Base-by-base conservation (phyloP, 495 filamentous ascomycete species). In the Aspergillus indologenus region DNA sequence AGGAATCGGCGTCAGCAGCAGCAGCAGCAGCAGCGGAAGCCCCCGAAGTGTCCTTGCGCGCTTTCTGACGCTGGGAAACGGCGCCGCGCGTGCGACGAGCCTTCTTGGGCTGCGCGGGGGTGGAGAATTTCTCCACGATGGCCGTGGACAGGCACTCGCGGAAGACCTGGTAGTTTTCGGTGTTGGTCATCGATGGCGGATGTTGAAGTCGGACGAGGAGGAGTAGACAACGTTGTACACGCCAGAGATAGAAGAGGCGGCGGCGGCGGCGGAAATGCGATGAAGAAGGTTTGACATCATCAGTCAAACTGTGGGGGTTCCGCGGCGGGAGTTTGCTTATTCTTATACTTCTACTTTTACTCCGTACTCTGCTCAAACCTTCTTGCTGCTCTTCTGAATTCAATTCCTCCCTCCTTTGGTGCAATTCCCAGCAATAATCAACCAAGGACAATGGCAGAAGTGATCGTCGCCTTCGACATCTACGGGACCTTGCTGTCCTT, bases 401-500 rank as follows among this genome's bases (percentile, higher is more conserved):
- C 26, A 3, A 29, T 29, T 29, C 26, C 15, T 58, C 21, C 34
- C 17, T 31, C 11, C 1, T 48, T 23, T 40, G 20, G n/a, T n/a
- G n/a, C n/a, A n/a, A n/a, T n/a, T n/a, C n/a, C n/a, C n/a, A n/a
- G n/a, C n/a, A n/a, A n/a, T n/a, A n/a, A n/a, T n/a, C n/a, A n/a
- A n/a, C n/a, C 17, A 62, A 46, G 53, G 45, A 56, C 18, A 7
- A 18, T 29, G 3, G 24, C 2, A 54, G 7, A 65, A 55, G 42
- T 54, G n/a, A 43, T 85, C 44, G 76, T 92, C 56, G 89, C 87
- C 5, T 89, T 94, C 59, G 88, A 91, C 65, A 75, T 90, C 12
- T 92, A 91, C 69, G 89, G 87, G 26, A 90, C 88, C 7, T 61
- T 92, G 5, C 75, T 90, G 14, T 87, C 85, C 26, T 91, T 87